phyloP scores from a whole-genome alignment of 306 rosid genomes.

The Notholithocarpus densiflorus region DNA sequence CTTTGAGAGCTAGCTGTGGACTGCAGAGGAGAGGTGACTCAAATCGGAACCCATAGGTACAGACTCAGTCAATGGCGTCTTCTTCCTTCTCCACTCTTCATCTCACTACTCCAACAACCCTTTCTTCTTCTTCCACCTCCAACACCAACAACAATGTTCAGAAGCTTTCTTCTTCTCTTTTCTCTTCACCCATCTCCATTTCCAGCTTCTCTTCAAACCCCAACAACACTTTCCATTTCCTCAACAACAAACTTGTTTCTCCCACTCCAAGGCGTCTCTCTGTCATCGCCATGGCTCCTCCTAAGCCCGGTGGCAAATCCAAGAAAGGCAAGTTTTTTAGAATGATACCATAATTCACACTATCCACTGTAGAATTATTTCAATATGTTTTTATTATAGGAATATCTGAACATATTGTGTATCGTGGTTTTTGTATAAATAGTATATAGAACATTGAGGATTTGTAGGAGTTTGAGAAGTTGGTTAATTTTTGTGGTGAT shows the following conservation, averaged over 20 bases:
- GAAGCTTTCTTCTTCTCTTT: conserved; percentile 44
- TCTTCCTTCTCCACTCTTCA: conserved; percentile 37
- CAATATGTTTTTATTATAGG: too few species aligned
- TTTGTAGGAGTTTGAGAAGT: neutral
- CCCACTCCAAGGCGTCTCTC: conserved; percentile 46
- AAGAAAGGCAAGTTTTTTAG: conserved; percentile 60
- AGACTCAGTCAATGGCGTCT: conserved; percentile 45
- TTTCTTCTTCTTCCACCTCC: conserved; percentile 13
- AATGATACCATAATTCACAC: neutral
- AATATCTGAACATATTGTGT: too few species aligned
- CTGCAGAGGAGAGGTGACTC: too few species aligned
- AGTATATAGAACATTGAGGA: too few species aligned
- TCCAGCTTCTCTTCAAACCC: conserved; percentile 41
- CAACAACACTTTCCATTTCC: conserved; percentile 19
- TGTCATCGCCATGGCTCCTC: conserved; percentile 91
- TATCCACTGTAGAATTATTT: too few species aligned
- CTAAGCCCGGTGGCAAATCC: conserved; percentile 83
- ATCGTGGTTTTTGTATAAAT: too few species aligned
- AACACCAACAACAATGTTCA: neutral
- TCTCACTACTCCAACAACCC: neutral
- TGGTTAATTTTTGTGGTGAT: neutral
- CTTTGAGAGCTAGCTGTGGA: too few species aligned
- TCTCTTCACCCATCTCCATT: conserved; percentile 32
- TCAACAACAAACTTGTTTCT: conserved; percentile 1
- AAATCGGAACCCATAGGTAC: too few species aligned